Conservation (phyloP, 805 yeast genomes). For the Candida andamanensis region DNA sequence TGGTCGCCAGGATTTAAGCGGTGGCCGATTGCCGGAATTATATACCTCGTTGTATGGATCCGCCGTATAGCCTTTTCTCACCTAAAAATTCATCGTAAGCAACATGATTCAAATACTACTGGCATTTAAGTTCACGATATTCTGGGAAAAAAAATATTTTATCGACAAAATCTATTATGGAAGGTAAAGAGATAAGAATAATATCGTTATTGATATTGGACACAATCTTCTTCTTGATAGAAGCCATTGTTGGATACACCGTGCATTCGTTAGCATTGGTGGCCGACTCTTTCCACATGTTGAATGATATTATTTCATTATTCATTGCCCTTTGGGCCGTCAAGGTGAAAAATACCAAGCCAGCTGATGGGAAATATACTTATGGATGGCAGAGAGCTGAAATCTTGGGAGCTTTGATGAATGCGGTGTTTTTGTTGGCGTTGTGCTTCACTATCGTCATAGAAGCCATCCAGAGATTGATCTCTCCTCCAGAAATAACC, state of each 20-base stretch:
- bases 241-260: slow-evolving; percentile 79
- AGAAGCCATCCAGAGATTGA: slow-evolving; percentile 87
- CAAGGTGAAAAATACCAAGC: slow-evolving; percentile 71
- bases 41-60: no score
- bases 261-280: slow-evolving; percentile 92
- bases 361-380: slow-evolving; percentile 84
- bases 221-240: slow-evolving; percentile 77
- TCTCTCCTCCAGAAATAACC: slow-evolving; percentile 71
- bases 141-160: no score
- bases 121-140: no score
- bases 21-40: no score
- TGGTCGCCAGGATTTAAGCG: no score
- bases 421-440: slow-evolving; percentile 89
- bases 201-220: slow-evolving; percentile 68
- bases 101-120: no score
- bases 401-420: slow-evolving; percentile 88
- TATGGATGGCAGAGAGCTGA: slow-evolving; percentile 99
- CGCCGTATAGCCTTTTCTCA: no score
- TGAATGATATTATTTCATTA: slow-evolving; percentile 87
- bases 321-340: slow-evolving; percentile 96
- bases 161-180: no score
- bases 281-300: slow-evolving; percentile 97
- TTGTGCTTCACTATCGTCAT: slow-evolving; percentile 86
- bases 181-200: slow-evolving; percentile 67
- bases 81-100: no score